Base-by-base conservation (phyloP, 2,329 filamentous ascomycete genomes). In the Microdochium paspali region DNA sequence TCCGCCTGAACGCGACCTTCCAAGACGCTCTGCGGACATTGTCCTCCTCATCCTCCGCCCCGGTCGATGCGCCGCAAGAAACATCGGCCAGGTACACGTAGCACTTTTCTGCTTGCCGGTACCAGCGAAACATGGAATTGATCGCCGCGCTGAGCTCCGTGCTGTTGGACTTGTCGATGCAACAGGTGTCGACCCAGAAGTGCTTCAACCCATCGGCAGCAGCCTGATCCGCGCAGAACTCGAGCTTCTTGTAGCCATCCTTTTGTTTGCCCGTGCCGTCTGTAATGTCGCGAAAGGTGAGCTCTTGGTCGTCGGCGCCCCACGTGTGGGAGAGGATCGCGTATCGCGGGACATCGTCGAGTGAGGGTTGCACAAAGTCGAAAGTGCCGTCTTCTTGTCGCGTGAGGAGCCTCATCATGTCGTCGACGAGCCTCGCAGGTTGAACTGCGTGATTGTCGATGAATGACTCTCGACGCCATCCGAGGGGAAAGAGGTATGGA, bases 311-410 rank as follows among this genome's bases (percentile, higher is more conserved):
- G 2, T 54, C 57, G 4, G 52, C 44, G 20, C 49, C 48, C 59
- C 59, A 61, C 18, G 48, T 52, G 45, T 62, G 59, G 6, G 58
- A 61, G 7, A 62, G 49, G 12, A 61, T 60, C 1, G 54, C 59
- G 45, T 61, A 61, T 6, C 54, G 20, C 25, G 56, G 56, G 21
- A 47, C 46, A 10, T 52, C 49, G 44, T 45, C 12, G 44, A 10
- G 7, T 4, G 26, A 24, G 5, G 24, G 21, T 44, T 24, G 24
- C 5, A 24, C 21, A 7, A 44, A 44, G 13, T 13, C 24, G n/a
- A 40, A 20, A 21, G n/a, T 21, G 6, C 35, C 35, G 18, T 40
- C 35, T 5, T 3, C 15, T 6, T 7, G 10, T 21, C 24, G 15
- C 24, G 3, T 44, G 15, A 44, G 23, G 43, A 44, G 43, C 5